Conservation (phyloP, 768 basidiomycete genomes). For the Suillus lakei region DNA sequence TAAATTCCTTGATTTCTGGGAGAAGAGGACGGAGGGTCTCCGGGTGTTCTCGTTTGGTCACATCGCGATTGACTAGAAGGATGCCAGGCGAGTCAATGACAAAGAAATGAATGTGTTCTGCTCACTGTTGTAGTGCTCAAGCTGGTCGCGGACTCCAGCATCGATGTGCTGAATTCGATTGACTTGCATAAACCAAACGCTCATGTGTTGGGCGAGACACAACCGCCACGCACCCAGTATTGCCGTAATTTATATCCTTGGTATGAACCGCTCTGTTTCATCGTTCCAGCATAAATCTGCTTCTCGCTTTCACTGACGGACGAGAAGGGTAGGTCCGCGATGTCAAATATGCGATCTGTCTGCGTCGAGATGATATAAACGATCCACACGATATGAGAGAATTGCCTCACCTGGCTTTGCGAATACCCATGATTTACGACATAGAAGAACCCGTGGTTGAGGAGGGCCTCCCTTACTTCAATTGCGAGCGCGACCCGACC, state of each 20-base stretch:
- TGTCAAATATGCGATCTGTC: slow-evolving; percentile 53
- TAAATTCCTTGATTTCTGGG: slow-evolving; percentile 56
- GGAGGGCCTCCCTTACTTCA: slow-evolving; percentile 52
- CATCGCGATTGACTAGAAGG: slow-evolving; percentile 52
- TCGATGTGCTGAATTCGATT: slow-evolving; percentile 55
- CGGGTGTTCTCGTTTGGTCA: slow-evolving; percentile 54
- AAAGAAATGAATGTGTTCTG: not conserved
- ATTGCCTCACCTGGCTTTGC: slow-evolving; percentile 38
- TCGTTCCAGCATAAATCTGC: slow-evolving; percentile 40
- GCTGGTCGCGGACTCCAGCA: slow-evolving; percentile 63
- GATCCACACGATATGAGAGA: not conserved
- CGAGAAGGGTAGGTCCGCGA: slow-evolving; percentile 51
- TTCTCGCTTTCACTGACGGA: slow-evolving; percentile 49
- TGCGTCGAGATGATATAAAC: slow-evolving; percentile 18
- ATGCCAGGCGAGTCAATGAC: not conserved
- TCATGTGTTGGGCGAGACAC: not conserved
- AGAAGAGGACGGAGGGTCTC: slow-evolving; percentile 52
- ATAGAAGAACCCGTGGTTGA: slow-evolving; percentile 47
- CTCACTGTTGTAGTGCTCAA: slow-evolving; percentile 68
- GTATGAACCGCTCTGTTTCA: slow-evolving; percentile 51
- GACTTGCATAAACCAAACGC: not conserved
- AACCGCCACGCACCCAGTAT: slow-evolving; percentile 45
- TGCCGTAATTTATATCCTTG: slow-evolving; percentile 58
- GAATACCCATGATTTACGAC: slow-evolving; percentile 43
- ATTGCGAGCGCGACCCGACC: slow-evolving; percentile 42